Conservation (phyloP, 2,329 filamentous ascomycete genomes). For the Epichloe typhina region DNA sequence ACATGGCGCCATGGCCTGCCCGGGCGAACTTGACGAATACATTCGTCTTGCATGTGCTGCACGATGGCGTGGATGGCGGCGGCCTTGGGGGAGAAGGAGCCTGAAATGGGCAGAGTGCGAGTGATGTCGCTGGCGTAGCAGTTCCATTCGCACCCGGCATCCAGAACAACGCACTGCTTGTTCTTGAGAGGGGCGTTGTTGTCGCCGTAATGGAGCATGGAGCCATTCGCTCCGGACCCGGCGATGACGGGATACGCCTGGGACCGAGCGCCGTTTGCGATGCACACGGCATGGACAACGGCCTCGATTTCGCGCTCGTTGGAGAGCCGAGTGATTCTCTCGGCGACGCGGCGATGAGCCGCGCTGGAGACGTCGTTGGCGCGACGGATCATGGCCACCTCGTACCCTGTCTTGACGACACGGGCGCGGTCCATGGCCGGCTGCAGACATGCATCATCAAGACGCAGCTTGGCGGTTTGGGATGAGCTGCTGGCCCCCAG, state of each 20-base stretch:
- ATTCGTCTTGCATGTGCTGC: constrained; percentile 65
- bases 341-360: constrained; percentile 63
- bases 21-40: constrained; percentile 54
- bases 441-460: constrained; percentile 42
- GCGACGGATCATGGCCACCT: constrained; percentile 66
- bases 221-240: constrained; percentile 68
- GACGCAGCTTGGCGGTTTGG: constrained; percentile 15
- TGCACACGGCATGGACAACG: constrained; percentile 59
- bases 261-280: constrained; percentile 55
- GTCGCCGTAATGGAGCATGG: constrained; percentile 72
- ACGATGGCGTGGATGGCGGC: constrained; percentile 66
- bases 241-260: constrained; percentile 88
- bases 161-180: constrained; percentile 65
- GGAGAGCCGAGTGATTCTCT: constrained; percentile 44
- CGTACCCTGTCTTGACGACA: constrained; percentile 74
- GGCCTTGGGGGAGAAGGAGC: constrained; percentile 54
- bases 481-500: neutral
- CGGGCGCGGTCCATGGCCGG: constrained; percentile 68
- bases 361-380: constrained; percentile 69
- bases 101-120: constrained; percentile 67
- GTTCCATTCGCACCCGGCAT: constrained; percentile 75
- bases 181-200: constrained; percentile 63
- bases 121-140: constrained; percentile 88
- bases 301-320: constrained; percentile 81
- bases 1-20: constrained; percentile 59